phyloP scores from a whole-genome alignment of 768 basidiomycete genomes.

The Tricholomella constricta region DNA sequence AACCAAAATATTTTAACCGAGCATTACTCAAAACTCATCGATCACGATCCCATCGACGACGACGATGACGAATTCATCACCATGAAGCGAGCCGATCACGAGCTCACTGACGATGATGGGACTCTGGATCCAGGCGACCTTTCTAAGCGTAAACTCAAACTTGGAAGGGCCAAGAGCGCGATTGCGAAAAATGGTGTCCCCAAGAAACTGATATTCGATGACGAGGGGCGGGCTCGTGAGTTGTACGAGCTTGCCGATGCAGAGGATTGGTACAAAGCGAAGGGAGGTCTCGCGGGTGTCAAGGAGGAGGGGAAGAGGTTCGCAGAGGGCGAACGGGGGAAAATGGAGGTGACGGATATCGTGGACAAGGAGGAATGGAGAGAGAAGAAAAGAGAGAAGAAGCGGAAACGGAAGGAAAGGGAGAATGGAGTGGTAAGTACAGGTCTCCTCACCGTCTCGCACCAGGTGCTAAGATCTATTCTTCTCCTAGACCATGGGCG shows the following conservation, averaged over 20 bases:
- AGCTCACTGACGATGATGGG: conserved; percentile 42
- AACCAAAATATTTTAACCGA: conserved; percentile 91
- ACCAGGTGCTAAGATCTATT: conserved; percentile 7
- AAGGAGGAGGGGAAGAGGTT: conserved; percentile 69
- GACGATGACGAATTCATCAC: conserved; percentile 88
- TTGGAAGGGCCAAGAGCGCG: conserved; percentile 73
- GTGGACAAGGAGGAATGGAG: conserved; percentile 80
- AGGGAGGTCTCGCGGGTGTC: conserved; percentile 64
- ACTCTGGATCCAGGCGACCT: conserved; percentile 43
- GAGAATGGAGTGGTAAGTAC: conserved; percentile 48
- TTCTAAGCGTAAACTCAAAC: conserved; percentile 87
- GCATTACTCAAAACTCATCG: conserved; percentile 88
- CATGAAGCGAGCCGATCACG: conserved; percentile 89
- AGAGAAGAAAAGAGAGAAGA: conserved; percentile 90
- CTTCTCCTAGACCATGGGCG: conserved; percentile 30
- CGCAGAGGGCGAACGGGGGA: conserved; percentile 70
- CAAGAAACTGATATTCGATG: conserved; percentile 88
- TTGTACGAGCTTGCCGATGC: conserved; percentile 81
- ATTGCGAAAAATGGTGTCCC: conserved; percentile 62
- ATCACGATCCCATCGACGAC: conserved; percentile 50
- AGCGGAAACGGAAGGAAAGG: conserved; percentile 85
- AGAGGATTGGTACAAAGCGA: conserved; percentile 67
- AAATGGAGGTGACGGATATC: conserved; percentile 70
- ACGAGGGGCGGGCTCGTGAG: conserved; percentile 78
- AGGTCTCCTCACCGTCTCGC: conserved; percentile 1